phyloP scores from a whole-genome alignment of 2,329 filamentous ascomycete species.

The Orbilia blumenaviensis region DNA sequence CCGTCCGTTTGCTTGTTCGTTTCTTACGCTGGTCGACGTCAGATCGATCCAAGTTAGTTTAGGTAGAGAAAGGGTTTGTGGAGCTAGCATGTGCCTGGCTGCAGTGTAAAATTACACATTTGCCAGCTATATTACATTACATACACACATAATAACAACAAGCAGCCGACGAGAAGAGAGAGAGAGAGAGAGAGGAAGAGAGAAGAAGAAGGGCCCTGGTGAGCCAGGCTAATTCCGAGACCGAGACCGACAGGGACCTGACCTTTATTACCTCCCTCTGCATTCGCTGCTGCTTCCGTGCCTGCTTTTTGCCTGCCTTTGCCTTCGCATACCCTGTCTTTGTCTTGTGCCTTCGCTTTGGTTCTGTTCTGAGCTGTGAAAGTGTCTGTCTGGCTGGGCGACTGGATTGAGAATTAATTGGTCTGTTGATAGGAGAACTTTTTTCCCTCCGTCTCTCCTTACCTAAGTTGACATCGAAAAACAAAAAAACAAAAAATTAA shows the following conservation, averaged over 20 bases:
- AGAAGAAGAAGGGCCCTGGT: background rate
- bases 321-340: too few relatives aligned
- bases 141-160: too few relatives aligned
- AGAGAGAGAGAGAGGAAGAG: too few relatives aligned
- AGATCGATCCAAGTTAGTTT: background rate
- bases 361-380: too few relatives aligned
- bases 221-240: constrained; percentile 1
- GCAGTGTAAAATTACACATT: background rate
- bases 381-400: constrained; percentile 1
- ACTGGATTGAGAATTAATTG: constrained; percentile 7
- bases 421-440: constrained; percentile 16
- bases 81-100: background rate
- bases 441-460: constrained; percentile 13
- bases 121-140: too few relatives aligned
- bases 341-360: too few relatives aligned
- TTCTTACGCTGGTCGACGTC: background rate
- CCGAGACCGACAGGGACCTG: background rate
- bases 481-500: background rate
- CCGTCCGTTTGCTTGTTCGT: background rate
- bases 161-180: too few relatives aligned
- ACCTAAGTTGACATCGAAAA: background rate
- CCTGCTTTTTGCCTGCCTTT: background rate
- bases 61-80: background rate
- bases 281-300: constrained; percentile 1
- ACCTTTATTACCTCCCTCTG: background rate